Conservation (phyloP, 2,329 filamentous ascomycete genomes). For the Cordyceps farinosa region DNA sequence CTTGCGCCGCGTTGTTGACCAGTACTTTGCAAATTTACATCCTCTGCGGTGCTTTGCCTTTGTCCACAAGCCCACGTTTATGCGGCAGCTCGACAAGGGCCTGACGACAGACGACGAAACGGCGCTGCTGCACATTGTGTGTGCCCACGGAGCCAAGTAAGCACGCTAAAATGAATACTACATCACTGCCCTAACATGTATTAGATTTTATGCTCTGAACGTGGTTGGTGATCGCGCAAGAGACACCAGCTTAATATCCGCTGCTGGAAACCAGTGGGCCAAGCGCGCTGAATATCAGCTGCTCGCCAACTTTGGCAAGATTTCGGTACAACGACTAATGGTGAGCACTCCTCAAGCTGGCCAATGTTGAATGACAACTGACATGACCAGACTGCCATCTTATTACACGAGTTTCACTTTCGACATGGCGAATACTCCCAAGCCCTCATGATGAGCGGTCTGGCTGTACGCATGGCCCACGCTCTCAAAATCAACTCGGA, state of each 20-base stretch:
- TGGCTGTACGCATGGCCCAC: conserved; percentile 40
- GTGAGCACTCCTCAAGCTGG: conserved; percentile 22
- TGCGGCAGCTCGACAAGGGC: conserved; percentile 36
- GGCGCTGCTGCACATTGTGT: conserved; percentile 36
- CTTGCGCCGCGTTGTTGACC: conserved; percentile 35
- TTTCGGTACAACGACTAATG: conserved; percentile 39
- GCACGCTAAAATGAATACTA: background rate
- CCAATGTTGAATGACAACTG: background rate
- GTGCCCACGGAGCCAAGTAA: conserved; percentile 38
- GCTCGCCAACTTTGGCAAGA: conserved; percentile 37
- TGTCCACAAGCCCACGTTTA: conserved; percentile 39
- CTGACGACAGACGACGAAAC: conserved; percentile 35
- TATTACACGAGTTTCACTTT: conserved; percentile 40
- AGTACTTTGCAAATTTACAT: conserved; percentile 39
- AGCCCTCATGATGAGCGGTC: conserved; percentile 39
- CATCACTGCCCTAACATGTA: conserved; percentile 14
- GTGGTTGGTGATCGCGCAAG: conserved; percentile 29
- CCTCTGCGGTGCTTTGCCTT: conserved; percentile 40
- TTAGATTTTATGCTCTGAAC: conserved; percentile 34
- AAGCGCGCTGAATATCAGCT: conserved; percentile 35
- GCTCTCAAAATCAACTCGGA: conserved; percentile 40
- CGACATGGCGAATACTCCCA: conserved; percentile 38
- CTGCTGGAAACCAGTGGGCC: conserved; percentile 38
- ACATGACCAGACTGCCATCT: conserved; percentile 31
- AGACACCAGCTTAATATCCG: conserved; percentile 29